A percentile compares a stretch with the other conserved stretches of the same genome.
phyloP scores from a whole-genome alignment of 108 stramenopile species.

The Tribonema minus region DNA sequence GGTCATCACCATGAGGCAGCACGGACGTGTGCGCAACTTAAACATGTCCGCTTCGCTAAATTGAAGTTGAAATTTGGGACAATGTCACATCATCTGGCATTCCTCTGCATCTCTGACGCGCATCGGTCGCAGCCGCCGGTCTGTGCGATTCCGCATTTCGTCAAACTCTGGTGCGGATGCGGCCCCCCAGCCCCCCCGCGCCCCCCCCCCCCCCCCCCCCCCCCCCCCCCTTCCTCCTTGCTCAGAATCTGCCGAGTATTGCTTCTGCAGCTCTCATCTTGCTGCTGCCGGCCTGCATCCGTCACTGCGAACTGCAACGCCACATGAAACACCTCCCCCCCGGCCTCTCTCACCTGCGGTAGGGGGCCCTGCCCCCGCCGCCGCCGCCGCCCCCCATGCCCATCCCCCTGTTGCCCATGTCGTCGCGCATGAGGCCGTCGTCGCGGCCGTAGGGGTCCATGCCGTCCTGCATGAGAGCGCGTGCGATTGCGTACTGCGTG shows the following conservation, averaged over 20 bases:
- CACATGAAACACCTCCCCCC: neutral
- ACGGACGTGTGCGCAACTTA: neutral
- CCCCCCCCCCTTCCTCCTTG: neutral
- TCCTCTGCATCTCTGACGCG: neutral
- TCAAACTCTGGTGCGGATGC: neutral
- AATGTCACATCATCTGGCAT: neutral
- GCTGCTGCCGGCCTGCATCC: neutral
- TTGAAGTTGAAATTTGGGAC: neutral
- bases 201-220: neutral
- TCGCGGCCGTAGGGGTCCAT: no score
- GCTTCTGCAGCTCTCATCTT: neutral
- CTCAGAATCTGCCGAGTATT: neutral
- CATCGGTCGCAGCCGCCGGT: neutral
- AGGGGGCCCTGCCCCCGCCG: neutral
- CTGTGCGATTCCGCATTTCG: neutral
- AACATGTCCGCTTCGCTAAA: constrained; percentile 5
- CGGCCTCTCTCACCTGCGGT: neutral
- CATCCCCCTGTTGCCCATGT: neutral
- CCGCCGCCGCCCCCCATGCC: neutral
- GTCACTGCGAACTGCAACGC: neutral
- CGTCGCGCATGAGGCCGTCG: neutral
- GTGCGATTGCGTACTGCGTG: no score
- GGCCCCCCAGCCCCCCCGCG: neutral
- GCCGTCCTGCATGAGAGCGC: no score
- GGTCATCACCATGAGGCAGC: neutral